Percentiles rank a stretch among this genome's conserved stretches.
These are phyloP conservation scores for Xanthoconium separans DNA, from an alignment of 1,284 basidiomycete species.

Conservation along the genomic window DNA sequence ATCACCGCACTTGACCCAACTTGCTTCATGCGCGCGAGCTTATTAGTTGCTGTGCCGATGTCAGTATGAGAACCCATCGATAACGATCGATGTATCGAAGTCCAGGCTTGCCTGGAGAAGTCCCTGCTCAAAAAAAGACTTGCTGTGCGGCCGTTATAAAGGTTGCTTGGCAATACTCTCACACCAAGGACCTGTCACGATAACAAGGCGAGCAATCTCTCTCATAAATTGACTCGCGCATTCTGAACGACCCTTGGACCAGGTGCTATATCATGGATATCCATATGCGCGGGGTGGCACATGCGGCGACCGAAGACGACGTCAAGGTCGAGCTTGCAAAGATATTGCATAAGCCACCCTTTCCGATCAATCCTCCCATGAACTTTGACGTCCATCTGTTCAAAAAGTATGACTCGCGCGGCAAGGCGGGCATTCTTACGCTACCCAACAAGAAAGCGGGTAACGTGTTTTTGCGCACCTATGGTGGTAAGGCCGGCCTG, in stretches of 20 bases:
- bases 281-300: constrained; percentile 32
- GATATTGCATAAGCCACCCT: constrained; percentile 37
- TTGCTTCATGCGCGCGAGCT: not conserved
- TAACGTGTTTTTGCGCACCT: constrained; percentile 30
- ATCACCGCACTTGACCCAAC: constrained; percentile 9
- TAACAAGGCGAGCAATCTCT: constrained; percentile 20
- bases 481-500: constrained; percentile 25
- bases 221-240: not conserved
- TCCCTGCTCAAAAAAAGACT: not conserved
- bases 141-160: constrained; percentile 18
- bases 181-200: constrained; percentile 7
- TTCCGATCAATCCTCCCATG: constrained; percentile 19
- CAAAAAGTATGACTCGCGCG: constrained; percentile 20
- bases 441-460: constrained; percentile 27
- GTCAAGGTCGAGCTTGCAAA: constrained; percentile 35
- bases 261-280: constrained; percentile 32
- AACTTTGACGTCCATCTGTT: constrained; percentile 39
- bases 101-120: not conserved
- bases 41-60: constrained; percentile 1
- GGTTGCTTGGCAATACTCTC: not conserved
- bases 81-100: constrained; percentile 21
- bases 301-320: constrained; percentile 32
- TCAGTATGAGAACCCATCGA: constrained; percentile 2
- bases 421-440: constrained; percentile 33
- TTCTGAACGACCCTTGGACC: not conserved